These are phyloP conservation scores for Hygrophoropsis aurantiaca DNA, from an alignment of 768 basidiomycete genomes.

Conservation along the genomic window DNA sequence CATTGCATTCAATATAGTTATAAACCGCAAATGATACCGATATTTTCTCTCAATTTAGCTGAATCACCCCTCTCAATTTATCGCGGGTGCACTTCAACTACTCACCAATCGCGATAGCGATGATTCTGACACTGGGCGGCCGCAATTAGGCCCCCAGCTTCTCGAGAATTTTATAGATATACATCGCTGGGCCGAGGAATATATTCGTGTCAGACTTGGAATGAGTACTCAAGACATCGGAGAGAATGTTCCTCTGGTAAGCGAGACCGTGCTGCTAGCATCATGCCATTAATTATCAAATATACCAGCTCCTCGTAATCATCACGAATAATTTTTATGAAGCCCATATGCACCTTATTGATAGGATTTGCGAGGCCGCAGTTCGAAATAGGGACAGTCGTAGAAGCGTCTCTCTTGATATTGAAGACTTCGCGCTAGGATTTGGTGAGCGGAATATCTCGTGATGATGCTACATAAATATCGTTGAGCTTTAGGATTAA, in stretches of 20 bases:
- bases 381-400: conserved; percentile 20
- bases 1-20: no score
- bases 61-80: conserved; percentile 20
- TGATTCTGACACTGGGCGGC: conserved; percentile 4
- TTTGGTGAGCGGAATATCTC: conserved; percentile 24
- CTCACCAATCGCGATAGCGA: conserved; percentile 26
- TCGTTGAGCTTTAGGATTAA: not conserved
- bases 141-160: conserved; percentile 26
- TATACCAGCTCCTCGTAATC: conserved; percentile 24
- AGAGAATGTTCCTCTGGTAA: conserved; percentile 18
- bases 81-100: conserved; percentile 24
- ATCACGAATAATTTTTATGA: conserved; percentile 31
- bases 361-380: conserved; percentile 23
- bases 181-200: conserved; percentile 24
- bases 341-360: conserved; percentile 26
- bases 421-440: conserved; percentile 29
- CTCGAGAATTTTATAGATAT: conserved; percentile 31
- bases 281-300: not conserved
- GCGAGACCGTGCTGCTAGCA: not conserved
- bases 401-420: conserved; percentile 12
- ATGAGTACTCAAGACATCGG: conserved; percentile 6
- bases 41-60: conserved; percentile 11
- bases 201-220: conserved; percentile 22
- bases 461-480: not conserved
- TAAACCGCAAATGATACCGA: not conserved